These are phyloP conservation scores for Ochromonas danica DNA, from an alignment of 108 stramenopile species.

Conservation along the genomic window DNA sequence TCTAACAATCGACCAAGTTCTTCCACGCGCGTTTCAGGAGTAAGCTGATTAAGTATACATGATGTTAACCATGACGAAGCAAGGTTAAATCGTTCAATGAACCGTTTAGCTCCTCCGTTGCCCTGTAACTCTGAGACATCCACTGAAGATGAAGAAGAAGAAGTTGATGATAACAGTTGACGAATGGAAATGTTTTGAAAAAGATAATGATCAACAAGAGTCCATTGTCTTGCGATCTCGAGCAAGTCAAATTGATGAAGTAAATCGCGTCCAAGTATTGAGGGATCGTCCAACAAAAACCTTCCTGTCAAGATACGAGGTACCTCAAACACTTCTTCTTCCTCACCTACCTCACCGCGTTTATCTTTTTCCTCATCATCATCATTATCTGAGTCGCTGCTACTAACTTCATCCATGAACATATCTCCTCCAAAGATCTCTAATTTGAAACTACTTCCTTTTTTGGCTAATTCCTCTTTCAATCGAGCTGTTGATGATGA, in stretches of 20 bases:
- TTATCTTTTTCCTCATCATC: background rate
- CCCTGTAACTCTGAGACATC: background rate
- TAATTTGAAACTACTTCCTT: too few species aligned
- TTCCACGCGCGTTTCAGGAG: background rate
- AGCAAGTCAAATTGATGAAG: background rate
- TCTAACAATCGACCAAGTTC: background rate
- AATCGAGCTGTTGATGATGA: too few species aligned
- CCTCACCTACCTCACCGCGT: background rate
- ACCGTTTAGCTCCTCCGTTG: background rate
- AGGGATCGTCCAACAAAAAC: background rate
- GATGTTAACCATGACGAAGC: conserved; percentile 1
- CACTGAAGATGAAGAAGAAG: too few species aligned
- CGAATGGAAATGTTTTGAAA: background rate
- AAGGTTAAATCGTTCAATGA: conserved; percentile 9
- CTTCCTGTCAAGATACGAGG: background rate
- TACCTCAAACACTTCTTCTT: background rate
- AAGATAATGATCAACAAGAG: background rate
- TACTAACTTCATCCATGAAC: too few species aligned
- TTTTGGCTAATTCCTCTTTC: too few species aligned
- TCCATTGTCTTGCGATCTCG: conserved; percentile 16
- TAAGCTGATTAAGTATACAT: background rate
- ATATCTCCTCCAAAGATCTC: background rate
- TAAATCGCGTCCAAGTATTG: background rate
- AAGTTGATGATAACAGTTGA: background rate
- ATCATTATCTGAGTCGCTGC: background rate